A percentile compares a stretch with the other conserved stretches of the same genome.
phyloP scores from a whole-genome alignment of 257 asterid genomes.

The Przewalskia tangutica region DNA sequence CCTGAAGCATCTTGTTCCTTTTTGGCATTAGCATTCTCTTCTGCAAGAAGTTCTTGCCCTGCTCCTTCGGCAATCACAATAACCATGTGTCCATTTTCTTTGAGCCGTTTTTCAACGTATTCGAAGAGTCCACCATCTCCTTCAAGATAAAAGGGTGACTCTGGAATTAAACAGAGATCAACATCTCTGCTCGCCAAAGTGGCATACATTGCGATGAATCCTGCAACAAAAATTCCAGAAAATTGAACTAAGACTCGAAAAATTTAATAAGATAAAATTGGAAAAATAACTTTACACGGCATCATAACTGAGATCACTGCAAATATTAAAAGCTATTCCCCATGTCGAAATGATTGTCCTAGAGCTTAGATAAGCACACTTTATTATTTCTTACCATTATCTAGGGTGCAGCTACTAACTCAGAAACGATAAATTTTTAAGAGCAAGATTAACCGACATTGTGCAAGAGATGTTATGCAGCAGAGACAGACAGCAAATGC shows the following conservation, averaged over 20 bases:
- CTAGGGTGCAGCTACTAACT: background rate
- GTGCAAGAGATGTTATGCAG: background rate
- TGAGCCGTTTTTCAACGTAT: conserved; percentile 34
- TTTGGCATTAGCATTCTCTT: conserved; percentile 15
- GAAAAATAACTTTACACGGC: background rate
- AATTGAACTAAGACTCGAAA: background rate
- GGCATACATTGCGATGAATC: conserved; percentile 67
- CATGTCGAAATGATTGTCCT: background rate
- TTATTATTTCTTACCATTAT: background rate
- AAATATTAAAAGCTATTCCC: background rate
- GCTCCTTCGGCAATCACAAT: conserved; percentile 11
- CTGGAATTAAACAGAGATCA: conserved; percentile 64
- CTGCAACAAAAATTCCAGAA: conserved; percentile 18
- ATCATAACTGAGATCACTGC: background rate
- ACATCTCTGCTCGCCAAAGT: conserved; percentile 71
- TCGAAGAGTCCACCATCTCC: conserved; percentile 54
- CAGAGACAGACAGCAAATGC: background rate
- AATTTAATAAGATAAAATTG: background rate
- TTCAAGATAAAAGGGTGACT: conserved; percentile 61
- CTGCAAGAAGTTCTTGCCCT: conserved; percentile 44
- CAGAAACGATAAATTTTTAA: background rate
- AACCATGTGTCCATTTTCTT: conserved; percentile 65
- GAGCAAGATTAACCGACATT: background rate
- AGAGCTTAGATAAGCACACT: background rate
- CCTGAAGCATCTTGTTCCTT: conserved; percentile 62